These are phyloP conservation scores for Phytophthora pinifolia DNA, from an alignment of 352 stramenopile genomes.

Conservation along the genomic window DNA sequence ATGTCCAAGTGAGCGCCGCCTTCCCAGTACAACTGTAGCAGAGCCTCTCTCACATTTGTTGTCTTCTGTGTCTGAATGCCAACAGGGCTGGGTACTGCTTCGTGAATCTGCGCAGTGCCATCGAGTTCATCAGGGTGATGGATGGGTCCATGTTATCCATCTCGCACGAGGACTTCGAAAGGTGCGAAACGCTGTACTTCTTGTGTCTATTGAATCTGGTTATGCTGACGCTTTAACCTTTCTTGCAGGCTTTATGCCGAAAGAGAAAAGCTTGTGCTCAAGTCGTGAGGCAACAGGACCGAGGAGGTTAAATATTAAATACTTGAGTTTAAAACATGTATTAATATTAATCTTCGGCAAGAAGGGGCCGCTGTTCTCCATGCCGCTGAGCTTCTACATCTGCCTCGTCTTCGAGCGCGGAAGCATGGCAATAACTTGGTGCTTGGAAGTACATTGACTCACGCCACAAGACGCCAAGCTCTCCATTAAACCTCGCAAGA, in stretches of 20 bases:
- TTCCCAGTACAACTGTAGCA: not conserved
- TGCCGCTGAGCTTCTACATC: constrained; percentile 17
- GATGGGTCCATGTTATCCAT: constrained; percentile 86
- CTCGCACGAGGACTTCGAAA: constrained; percentile 74
- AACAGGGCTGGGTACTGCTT: constrained; percentile 90
- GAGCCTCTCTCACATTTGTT: not conserved
- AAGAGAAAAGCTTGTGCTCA: constrained; percentile 32
- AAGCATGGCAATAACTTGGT: constrained; percentile 9
- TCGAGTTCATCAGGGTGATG: constrained; percentile 90
- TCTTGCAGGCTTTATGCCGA: constrained; percentile 38
- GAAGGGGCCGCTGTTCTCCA: constrained; percentile 24
- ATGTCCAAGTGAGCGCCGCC: constrained; percentile 80
- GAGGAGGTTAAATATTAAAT: constrained; percentile 26
- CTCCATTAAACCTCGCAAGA: constrained; percentile 49
- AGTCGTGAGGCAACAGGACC: no score
- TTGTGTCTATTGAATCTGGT: not conserved
- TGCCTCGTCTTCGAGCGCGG: constrained; percentile 10
- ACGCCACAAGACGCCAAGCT: constrained; percentile 79
- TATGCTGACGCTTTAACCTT: not conserved
- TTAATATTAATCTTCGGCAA: constrained; percentile 16
- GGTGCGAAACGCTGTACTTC: constrained; percentile 26
- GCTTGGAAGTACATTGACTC: constrained; percentile 47
- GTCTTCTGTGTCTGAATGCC: constrained; percentile 3
- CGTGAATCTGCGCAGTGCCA: constrained; percentile 88
- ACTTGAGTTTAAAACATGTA: not conserved